These are phyloP conservation scores for Conringia planisiliqua DNA, from an alignment of 345 rosid genomes.

Conservation along the genomic window DNA sequence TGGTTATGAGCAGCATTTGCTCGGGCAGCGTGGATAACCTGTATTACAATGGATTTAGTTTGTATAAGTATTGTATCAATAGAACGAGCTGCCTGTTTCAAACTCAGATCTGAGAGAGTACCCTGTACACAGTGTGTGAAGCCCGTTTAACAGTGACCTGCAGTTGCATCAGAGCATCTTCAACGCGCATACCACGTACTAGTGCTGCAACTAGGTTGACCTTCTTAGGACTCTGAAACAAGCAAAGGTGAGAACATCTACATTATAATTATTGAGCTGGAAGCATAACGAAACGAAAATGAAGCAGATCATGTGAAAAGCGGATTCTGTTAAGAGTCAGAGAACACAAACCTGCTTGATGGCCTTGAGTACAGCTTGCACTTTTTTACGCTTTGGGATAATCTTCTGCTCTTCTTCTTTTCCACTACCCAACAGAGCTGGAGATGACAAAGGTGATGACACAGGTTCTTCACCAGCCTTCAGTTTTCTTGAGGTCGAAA, in stretches of 20 bases:
- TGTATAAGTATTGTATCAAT: background rate
- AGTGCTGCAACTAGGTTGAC: conserved; percentile 88
- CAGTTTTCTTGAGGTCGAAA: conserved; percentile 64
- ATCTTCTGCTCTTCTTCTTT: conserved; percentile 62
- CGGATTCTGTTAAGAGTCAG: background rate
- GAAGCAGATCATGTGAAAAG: background rate
- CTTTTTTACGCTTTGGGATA: conserved; percentile 55
- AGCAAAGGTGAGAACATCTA: background rate
- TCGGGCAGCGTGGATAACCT: conserved; percentile 93
- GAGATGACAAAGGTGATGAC: conserved; percentile 74
- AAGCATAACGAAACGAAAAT: background rate
- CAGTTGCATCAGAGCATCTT: conserved; percentile 91
- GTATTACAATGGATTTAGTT: background rate
- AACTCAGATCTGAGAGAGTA: conserved; percentile 21
- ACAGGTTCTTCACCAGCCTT: conserved; percentile 64
- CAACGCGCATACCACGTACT: conserved; percentile 95
- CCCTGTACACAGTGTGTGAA: conserved; percentile 81
- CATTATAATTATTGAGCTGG: background rate
- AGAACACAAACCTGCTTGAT: conserved; percentile 62
- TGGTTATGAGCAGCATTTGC: conserved; percentile 91
- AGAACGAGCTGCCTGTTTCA: background rate
- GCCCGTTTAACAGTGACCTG: conserved; percentile 87
- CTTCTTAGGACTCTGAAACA: conserved; percentile 91
- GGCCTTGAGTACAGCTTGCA: conserved; percentile 83
- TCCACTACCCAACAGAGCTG: conserved; percentile 49